Evolutionary conservation across 257 asterid genomes (phyloP), one percentile per base, ranked within the genome.

Genomic region (Perilla frutescens): DNA sequence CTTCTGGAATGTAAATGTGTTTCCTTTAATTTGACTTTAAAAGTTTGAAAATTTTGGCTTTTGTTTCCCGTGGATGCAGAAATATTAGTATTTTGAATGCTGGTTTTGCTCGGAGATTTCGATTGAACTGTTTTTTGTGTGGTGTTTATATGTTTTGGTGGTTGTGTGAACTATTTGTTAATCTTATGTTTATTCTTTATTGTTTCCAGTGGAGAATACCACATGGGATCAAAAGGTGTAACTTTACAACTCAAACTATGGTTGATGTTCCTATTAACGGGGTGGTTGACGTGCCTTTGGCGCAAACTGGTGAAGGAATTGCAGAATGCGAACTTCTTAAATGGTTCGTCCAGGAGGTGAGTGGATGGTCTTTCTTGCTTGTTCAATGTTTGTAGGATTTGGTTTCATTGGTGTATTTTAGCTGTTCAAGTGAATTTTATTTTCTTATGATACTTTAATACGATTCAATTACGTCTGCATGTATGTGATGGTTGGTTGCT

Each of bases 221-320:
- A 40, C 79, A 81, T 73, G 86, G 86, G 81, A 50, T 68, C 32
- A 85, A 60, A 80, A 70, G 81, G 60, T 72, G 68, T 76, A 77
- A 65, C 49, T 85, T 87, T 66, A 74, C 96, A n/a, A 86, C 88
- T 72, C 89, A 87, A 86, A 80, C 84, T 34, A 13, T 59, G 12
- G 62, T 79, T 61, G 88, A 86, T 85, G 79, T 62, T 81, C 83
- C 86, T 15, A 76, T 37, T 40, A 83, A 72, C 8, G 93, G 93
- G 31, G 68, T 86, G 49, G 82, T 94, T 70, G 98, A 90, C 49
- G 89, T 94, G 47, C 97, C 97, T 47, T 82, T 94, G 86, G 99
- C 99, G 0, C 99, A 94, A 89, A 94, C 99, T 0, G 99, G 99
- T 41, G 99, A 94, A 90, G 99, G 99, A 44, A 94, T 94, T 71